phyloP scores from a whole-genome alignment of 75 land plant genomes.

The Chamaecyparis obtusa region DNA sequence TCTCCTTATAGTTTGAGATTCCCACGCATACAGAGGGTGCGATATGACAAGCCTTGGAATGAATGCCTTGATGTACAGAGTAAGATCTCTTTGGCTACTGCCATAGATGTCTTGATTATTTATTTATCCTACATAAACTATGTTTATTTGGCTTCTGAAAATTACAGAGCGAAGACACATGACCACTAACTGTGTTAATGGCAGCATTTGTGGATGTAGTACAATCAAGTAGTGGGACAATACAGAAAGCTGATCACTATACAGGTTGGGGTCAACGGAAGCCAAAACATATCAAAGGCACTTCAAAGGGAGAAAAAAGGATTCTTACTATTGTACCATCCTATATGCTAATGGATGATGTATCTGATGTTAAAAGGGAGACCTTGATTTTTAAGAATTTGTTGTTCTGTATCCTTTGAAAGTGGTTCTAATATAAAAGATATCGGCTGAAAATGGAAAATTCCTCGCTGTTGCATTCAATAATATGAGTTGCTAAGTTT shows the following conservation, averaged over 20 bases:
- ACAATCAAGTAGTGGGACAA: constrained; percentile 63
- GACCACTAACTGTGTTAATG: constrained; percentile 1
- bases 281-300: constrained; percentile 27
- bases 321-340: constrained; percentile 59
- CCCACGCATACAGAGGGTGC: constrained; percentile 82
- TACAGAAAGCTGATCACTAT: constrained; percentile 31
- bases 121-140: neutral
- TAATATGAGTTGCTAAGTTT: neutral
- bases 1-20: constrained; percentile 95
- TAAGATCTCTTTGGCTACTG: constrained; percentile 24
- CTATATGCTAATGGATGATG: constrained; percentile 73
- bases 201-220: constrained; percentile 80
- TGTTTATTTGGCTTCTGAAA: neutral
- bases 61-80: constrained; percentile 92
- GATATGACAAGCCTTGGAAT: constrained; percentile 98
- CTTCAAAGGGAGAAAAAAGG: constrained; percentile 40
- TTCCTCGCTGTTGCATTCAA: neutral
- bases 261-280: constrained; percentile 24
- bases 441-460: neutral
- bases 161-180: neutral
- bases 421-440: neutral
- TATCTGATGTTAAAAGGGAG: constrained; percentile 58
- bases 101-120: neutral
- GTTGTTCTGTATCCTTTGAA: constrained; percentile 80
- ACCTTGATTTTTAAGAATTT: constrained; percentile 62